Evolutionary conservation across 75 land plant species (phyloP).

Genomic region (Pinus taeda): DNA sequence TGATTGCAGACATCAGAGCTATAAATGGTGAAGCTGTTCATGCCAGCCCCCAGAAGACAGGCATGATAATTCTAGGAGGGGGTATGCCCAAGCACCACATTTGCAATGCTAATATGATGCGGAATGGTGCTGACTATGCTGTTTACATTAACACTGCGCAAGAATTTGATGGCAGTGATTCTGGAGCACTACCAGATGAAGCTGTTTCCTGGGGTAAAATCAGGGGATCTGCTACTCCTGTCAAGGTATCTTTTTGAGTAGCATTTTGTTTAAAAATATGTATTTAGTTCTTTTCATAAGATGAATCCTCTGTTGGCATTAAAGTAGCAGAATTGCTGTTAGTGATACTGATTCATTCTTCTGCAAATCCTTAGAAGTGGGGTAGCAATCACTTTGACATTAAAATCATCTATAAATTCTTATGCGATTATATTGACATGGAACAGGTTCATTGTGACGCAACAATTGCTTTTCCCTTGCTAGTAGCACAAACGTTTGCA

Average conservation of each 20-base stretch:
- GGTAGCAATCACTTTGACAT: not conserved
- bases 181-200: slow-evolving; percentile 97
- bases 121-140: slow-evolving; percentile 97
- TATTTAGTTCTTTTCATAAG: not conserved
- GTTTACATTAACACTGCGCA: slow-evolving; percentile 96
- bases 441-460: slow-evolving; percentile 90
- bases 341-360: not conserved
- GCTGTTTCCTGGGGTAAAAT: slow-evolving; percentile 99
- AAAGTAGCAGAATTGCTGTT: not conserved
- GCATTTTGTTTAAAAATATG: not conserved
- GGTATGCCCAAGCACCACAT: slow-evolving; percentile 97
- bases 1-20: slow-evolving; percentile 73
- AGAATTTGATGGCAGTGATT: slow-evolving; percentile 98
- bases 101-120: slow-evolving; percentile 98
- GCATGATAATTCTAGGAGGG: slow-evolving; percentile 90
- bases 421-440: not conserved
- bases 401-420: not conserved
- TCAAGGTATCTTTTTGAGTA: slow-evolving; percentile 55
- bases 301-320: not conserved
- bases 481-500: slow-evolving; percentile 85
- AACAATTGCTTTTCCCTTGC: slow-evolving; percentile 84
- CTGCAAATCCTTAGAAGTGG: not conserved
- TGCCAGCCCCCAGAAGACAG: slow-evolving; percentile 84
- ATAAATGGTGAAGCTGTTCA: slow-evolving; percentile 95
- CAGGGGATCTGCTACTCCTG: slow-evolving; percentile 73